phyloP scores from a whole-genome alignment of 176 grass and related monocot genomes.

The Carex pumila region DNA sequence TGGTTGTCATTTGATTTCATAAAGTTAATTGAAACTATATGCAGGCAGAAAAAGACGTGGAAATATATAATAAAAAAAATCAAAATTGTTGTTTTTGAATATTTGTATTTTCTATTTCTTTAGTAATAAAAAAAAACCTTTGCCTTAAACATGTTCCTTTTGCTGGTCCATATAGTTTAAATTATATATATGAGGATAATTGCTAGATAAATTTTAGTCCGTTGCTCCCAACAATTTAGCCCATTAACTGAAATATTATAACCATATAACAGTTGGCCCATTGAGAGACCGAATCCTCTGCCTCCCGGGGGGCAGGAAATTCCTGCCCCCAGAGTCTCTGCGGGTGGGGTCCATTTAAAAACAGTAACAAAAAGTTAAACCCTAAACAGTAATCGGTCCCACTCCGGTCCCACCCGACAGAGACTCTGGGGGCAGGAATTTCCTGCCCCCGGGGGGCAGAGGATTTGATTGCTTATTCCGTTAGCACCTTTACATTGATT shows the following conservation, averaged over 20 bases:
- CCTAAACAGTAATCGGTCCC: no score
- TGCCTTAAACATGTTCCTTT: background rate
- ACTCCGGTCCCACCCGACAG: no score
- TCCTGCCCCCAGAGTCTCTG: no score
- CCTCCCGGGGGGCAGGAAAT: no score
- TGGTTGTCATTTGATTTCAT: background rate
- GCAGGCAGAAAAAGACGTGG: background rate
- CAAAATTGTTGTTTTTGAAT: no score
- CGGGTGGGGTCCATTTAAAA: no score
- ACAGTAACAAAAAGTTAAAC: no score
- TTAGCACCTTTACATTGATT: background rate
- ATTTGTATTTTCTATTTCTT: no score
- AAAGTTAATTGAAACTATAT: background rate
- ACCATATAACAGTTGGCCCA: background rate
- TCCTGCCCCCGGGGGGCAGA: no score
- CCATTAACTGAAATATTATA: background rate
- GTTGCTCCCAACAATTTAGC: background rate
- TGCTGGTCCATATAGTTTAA: background rate
- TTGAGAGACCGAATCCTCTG: no score
- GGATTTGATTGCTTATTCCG: background rate
- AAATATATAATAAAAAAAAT: background rate
- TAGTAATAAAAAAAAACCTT: no score
- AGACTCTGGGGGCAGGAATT: no score
- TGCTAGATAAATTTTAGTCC: background rate
- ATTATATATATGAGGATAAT: background rate